Evolutionary conservation across 768 basidiomycete species (phyloP).

Genomic region (Lentinula aciculospora): DNA sequence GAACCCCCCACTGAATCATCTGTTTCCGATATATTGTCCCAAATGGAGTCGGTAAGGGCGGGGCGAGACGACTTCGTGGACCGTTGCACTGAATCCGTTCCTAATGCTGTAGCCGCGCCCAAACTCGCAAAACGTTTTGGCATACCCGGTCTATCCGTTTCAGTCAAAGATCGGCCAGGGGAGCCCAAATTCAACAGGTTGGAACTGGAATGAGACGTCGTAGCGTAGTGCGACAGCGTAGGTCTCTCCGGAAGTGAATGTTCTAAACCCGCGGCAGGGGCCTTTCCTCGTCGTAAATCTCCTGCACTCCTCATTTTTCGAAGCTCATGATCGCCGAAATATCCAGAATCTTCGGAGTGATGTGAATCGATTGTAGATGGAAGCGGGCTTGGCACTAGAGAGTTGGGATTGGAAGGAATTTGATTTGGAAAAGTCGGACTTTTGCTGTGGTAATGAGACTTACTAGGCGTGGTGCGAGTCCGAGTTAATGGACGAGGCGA

Average conservation of each 20-base stretch:
- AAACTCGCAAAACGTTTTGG: constrained; percentile 66
- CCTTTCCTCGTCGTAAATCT: constrained; percentile 54
- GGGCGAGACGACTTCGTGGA: constrained; percentile 17
- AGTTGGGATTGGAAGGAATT: constrained; percentile 19
- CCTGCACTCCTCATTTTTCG: constrained; percentile 87
- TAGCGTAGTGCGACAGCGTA: constrained; percentile 40
- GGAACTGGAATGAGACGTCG: constrained; percentile 61
- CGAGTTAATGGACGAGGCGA: constrained; percentile 47
- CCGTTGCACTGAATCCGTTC: background rate
- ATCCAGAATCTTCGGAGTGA: constrained; percentile 33
- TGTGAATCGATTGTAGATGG: constrained; percentile 5
- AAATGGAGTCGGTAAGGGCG: constrained; percentile 34
- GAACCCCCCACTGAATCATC: constrained; percentile 12
- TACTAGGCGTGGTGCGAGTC: constrained; percentile 73
- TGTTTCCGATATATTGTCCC: constrained; percentile 45
- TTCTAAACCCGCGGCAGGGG: constrained; percentile 20
- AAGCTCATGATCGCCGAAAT: constrained; percentile 51
- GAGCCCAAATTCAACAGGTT: constrained; percentile 45
- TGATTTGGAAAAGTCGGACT: constrained; percentile 18
- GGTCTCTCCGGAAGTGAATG: constrained; percentile 32
- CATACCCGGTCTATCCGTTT: constrained; percentile 27
- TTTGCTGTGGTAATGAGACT: constrained; percentile 32
- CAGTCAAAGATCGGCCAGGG: constrained; percentile 7
- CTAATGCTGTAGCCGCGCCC: constrained; percentile 23
- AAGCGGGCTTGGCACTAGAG: constrained; percentile 7